Evolutionary conservation across 2,329 filamentous ascomycete species (phyloP), one percentile per base, ranked within the genome.

Genomic region (Dothideomycetes sp.): DNA sequence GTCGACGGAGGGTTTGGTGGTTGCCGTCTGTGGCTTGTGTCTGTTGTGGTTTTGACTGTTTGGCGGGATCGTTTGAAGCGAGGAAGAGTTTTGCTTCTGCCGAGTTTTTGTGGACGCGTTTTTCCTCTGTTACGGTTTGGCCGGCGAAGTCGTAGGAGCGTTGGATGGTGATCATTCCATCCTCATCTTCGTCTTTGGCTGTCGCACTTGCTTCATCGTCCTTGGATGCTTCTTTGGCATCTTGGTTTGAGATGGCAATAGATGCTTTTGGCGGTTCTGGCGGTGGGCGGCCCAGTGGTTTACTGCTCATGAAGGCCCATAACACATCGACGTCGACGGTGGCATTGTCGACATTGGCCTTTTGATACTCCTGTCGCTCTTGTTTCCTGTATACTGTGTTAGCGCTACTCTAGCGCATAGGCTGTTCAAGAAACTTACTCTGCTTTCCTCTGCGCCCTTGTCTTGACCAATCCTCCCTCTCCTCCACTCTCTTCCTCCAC

Each of bases 111-210:
- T 64, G 64, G 2, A 76, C 71, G 3, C 62, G 55, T 50, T 74
- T 74, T 43, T 71, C 65, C 45, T 74, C 67, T 3, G 69, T 70
- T 42, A 69, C 69, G 33, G 65, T 61, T 51, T 74, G 68, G 32
- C 73, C 73, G 2, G 73, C 73, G 49, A 74, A 76, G 39, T 69
- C 68, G 54, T 74, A 74, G n/a, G 64, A 72, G 19, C 70, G 65
- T 48, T 68, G 72, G 50, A 76, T 76, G 28, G 65, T 71, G 43
- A 76, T 64, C 49, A 65, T 66, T 39, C 71, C 64, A 33, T 71
- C 64, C 13, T 47, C 41, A 12, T 43, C 34, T 25, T 41, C 41
- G 23, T 53, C 53, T 27, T 54, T 51, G 47, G 20, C 24, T 4
- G 18, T 12, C 10, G 22, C n/a, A 22, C 33, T 47, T 35, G 51